These are phyloP conservation scores for Chlorella sorokiniana DNA, from an alignment of 139 green algal species.

Conservation along the genomic window DNA sequence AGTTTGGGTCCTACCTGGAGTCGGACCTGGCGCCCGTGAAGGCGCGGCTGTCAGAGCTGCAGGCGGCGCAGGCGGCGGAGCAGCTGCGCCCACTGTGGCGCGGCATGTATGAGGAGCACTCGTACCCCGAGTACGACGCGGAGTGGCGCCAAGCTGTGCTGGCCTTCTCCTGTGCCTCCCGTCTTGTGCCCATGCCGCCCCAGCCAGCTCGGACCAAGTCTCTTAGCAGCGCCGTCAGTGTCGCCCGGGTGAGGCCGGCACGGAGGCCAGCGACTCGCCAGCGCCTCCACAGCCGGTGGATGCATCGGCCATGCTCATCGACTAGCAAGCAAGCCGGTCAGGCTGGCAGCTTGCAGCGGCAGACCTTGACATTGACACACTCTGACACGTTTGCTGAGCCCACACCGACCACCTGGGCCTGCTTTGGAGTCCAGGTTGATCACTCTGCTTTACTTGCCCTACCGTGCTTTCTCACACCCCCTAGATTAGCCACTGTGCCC, in stretches of 20 bases:
- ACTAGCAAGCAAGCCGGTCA: background rate
- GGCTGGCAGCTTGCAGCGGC: too few species aligned
- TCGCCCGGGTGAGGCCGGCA: background rate
- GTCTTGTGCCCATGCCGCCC: constrained; percentile 12
- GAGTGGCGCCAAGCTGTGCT: constrained; percentile 41
- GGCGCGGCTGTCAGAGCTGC: constrained; percentile 33
- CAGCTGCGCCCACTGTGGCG: constrained; percentile 52
- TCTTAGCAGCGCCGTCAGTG: background rate
- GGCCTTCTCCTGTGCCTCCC: constrained; percentile 16
- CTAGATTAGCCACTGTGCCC: too few species aligned
- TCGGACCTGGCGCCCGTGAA: constrained; percentile 39
- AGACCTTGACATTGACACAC: too few species aligned
- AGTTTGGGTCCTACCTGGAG: constrained; percentile 54
- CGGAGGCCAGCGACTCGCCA: background rate
- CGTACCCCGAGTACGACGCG: constrained; percentile 44
- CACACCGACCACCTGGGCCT: too few species aligned
- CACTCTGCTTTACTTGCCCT: too few species aligned
- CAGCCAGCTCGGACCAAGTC: background rate
- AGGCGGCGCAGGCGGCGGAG: constrained; percentile 29
- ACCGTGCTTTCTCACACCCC: too few species aligned
- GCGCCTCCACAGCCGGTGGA: constrained; percentile 1
- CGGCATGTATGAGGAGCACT: constrained; percentile 44
- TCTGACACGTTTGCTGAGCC: too few species aligned
- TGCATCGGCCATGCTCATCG: constrained; percentile 6
- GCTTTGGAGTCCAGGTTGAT: too few species aligned